Evolutionary conservation across 768 basidiomycete species (phyloP).

Genomic region (Leucosporidium creatinivorum): DNA sequence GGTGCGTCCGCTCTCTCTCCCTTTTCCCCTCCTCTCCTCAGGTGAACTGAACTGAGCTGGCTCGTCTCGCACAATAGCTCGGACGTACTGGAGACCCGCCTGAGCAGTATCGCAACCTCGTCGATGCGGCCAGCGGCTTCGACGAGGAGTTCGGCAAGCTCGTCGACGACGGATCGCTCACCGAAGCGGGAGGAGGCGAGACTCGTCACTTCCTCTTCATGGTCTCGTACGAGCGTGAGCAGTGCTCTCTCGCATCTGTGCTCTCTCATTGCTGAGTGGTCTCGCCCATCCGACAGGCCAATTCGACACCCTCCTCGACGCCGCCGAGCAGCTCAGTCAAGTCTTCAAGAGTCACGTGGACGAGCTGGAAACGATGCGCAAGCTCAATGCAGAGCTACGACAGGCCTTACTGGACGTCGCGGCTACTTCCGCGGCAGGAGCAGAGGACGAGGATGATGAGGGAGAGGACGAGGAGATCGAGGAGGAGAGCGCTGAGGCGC

Average conservation of each 20-base stretch:
- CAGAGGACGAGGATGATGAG: too few species aligned
- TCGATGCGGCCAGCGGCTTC: constrained; percentile 5
- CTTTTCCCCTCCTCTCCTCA: too few species aligned
- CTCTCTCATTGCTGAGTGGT: background rate
- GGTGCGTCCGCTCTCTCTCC: background rate
- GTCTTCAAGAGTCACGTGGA: constrained; percentile 1
- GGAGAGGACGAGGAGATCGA: background rate
- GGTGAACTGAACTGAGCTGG: too few species aligned
- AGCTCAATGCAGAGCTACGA: background rate
- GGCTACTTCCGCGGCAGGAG: background rate
- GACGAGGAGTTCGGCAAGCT: background rate
- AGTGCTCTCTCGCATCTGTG: too few species aligned
- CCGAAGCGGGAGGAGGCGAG: background rate
- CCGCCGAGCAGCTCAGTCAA: constrained; percentile 5
- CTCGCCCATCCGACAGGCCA: background rate
- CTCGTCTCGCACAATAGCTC: background rate
- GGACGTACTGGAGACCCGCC: constrained; percentile 16
- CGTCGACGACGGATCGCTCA: background rate
- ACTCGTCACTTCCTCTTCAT: constrained; percentile 13
- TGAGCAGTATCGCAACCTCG: background rate
- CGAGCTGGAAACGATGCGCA: constrained; percentile 4
- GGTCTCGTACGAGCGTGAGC: constrained; percentile 12
- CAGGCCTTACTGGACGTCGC: background rate
- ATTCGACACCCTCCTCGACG: constrained; percentile 15
- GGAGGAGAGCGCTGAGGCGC: background rate